Evolutionary conservation across 805 yeast species (phyloP).

Genomic region (Saturnispora quitensis): DNA sequence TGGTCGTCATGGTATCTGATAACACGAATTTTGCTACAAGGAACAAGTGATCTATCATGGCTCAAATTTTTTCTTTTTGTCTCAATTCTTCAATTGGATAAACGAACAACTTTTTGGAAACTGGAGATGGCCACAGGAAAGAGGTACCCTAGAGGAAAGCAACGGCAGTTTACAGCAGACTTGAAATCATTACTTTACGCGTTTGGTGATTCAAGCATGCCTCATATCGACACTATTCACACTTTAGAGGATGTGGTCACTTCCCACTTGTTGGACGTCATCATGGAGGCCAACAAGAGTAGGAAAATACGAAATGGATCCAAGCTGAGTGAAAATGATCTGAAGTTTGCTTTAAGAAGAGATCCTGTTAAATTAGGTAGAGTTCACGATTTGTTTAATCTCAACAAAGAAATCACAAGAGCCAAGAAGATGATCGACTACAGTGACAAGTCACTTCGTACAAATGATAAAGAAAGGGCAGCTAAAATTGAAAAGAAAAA

Average conservation of each 20-base stretch:
- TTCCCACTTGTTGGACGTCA: conserved; percentile 50
- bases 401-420: conserved; percentile 52
- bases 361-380: conserved; percentile 65
- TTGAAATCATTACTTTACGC: conserved; percentile 56
- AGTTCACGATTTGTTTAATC: conserved; percentile 50
- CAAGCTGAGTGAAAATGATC: conserved; percentile 63
- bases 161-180: conserved; percentile 30
- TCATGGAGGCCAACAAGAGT: conserved; percentile 42
- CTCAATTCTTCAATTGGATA: neutral
- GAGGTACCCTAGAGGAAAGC: conserved; percentile 16
- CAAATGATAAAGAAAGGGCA: conserved; percentile 12
- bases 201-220: conserved; percentile 63
- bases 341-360: conserved; percentile 57
- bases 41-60: neutral
- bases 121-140: conserved; percentile 10
- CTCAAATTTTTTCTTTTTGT: neutral
- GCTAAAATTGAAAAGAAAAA: conserved; percentile 8
- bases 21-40: neutral
- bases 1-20: neutral
- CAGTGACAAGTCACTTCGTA: conserved; percentile 37
- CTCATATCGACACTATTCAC: conserved; percentile 55
- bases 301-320: conserved; percentile 41
- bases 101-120: neutral
- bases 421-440: conserved; percentile 64
- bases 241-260: conserved; percentile 60